Evolutionary conservation across 2,329 filamentous ascomycete species (phyloP).

Genomic region (Pseudopithomyces maydicus): DNA sequence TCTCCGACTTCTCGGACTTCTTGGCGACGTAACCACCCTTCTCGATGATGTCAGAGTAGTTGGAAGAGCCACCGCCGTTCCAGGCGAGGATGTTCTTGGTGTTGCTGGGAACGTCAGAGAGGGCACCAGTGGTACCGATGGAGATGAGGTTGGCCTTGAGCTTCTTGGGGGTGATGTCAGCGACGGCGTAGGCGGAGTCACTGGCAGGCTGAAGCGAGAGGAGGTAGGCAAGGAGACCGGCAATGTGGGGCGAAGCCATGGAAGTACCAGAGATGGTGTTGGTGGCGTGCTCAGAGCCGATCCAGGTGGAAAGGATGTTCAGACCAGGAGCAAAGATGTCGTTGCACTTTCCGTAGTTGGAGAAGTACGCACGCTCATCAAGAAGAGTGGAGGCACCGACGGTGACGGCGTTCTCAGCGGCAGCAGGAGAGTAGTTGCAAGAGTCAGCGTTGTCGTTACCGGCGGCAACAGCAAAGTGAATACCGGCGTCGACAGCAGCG

Average conservation of each 20-base stretch:
- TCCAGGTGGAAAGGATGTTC: slow-evolving; percentile 98
- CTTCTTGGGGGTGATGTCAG: slow-evolving; percentile 88
- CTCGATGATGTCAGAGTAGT: slow-evolving; percentile 82
- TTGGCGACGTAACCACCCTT: slow-evolving; percentile 25
- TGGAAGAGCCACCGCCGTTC: slow-evolving; percentile 95
- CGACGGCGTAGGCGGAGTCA: slow-evolving; percentile 90
- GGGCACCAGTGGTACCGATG: slow-evolving; percentile 77
- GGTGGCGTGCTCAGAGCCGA: slow-evolving; percentile 90
- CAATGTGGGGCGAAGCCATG: slow-evolving; percentile 97
- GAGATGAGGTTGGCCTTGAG: slow-evolving; percentile 87
- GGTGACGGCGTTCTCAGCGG: slow-evolving; percentile 88
- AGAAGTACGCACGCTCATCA: slow-evolving; percentile 99
- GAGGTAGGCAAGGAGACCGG: slow-evolving; percentile 96
- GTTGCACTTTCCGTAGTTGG: slow-evolving; percentile 99
- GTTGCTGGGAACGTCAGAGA: slow-evolving; percentile 80
- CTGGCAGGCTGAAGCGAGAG: slow-evolving; percentile 90
- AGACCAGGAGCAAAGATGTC: slow-evolving; percentile 98
- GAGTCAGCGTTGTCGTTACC: slow-evolving; percentile 99
- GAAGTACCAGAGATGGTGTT: slow-evolving; percentile 99
- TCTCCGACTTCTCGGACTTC: slow-evolving; percentile 31
- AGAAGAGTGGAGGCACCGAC: slow-evolving; percentile 92
- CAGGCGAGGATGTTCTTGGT: slow-evolving; percentile 96
- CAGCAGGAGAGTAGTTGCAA: slow-evolving; percentile 98
- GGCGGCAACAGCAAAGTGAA: slow-evolving; percentile 97
- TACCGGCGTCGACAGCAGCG: slow-evolving; percentile 85